Conservation (phyloP, 208 protist species). For the Leishmania aethiopica region DNA sequence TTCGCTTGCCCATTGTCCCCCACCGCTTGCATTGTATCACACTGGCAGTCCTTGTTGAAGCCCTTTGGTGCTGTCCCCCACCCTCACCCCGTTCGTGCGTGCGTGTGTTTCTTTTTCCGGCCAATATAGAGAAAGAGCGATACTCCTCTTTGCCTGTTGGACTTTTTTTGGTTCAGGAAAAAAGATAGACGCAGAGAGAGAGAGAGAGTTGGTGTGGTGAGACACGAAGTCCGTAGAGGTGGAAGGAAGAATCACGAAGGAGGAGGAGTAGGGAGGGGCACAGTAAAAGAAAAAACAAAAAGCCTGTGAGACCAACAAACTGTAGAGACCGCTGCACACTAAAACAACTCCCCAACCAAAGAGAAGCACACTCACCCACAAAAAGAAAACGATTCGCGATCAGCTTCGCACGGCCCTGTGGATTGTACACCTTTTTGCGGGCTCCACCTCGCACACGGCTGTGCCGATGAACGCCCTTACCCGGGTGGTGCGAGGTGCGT, state of each 20-base stretch:
- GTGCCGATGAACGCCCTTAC: background rate
- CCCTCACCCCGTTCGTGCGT: background rate
- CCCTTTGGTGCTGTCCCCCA: background rate
- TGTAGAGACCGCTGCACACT: background rate
- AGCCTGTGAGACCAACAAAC: background rate
- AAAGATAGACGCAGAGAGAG: background rate
- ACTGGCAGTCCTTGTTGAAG: background rate
- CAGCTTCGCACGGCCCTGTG: background rate
- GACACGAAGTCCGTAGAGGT: background rate
- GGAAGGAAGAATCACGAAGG: background rate
- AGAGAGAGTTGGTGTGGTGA: background rate
- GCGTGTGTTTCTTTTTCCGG: background rate
- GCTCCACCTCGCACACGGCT: conserved; percentile 1
- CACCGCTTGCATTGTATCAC: background rate
- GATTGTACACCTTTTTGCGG: conserved; percentile 2
- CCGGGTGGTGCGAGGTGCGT: background rate
- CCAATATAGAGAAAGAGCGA: background rate
- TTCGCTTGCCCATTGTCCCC: background rate
- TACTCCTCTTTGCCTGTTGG: background rate
- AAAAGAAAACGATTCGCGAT: background rate
- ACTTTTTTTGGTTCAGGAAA: too few species aligned
- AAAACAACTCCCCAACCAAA: background rate
- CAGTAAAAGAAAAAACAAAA: background rate
- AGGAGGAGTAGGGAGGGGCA: background rate
- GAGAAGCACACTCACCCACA: background rate